Base-by-base conservation (phyloP, 805 yeast genomes). In the Metschnikowia colocasiae region DNA sequence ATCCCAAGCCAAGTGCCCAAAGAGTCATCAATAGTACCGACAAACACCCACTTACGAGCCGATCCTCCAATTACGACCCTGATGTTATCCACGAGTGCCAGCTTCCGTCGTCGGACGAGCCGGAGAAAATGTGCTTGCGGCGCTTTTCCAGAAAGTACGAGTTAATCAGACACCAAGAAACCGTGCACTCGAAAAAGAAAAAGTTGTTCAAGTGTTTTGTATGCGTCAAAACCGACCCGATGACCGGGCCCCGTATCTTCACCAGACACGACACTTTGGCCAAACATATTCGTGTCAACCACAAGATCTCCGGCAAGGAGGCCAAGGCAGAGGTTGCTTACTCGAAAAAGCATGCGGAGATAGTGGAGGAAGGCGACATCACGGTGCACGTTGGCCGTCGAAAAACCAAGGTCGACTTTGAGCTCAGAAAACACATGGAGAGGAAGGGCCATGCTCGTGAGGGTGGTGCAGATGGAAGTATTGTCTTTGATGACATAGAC, bases 241-340 rank as follows among this genome's bases (percentile, higher is more conserved):
- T 69, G 40, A 69, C 62, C 27, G 80, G 71, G 2, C 80, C 82
- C 41, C 83, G 92, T 71, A 89, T 96, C 1, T 92, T 94, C 61
- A 86, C 96, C 46, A 80, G 99, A 52, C 85, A 90, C 62, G 99
- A 92, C 68, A 97, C 99, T 1, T 76, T 92, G 52, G 87, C 96
- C 15, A 82, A 97, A 63, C 99, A 92, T 65, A 83, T 91, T 4
- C 55, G 77, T 34, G 77, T 73, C 3, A 73, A 73, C 50, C 77
- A 73, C 58, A 67, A 71, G 51, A 71, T 72, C 1, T 67, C 73
- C 1, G 76, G 76, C 26, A 71, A 72, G 47, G 77, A 72, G 51
- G 77, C 77, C 13, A 73, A 73, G 51, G 74, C 74, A 0, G 76
- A 72, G 51, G 76, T 73, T 33, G 76, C 76, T 0, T 72, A 63